phyloP scores from a whole-genome alignment of 2,329 filamentous ascomycete species.

The Aspergillus cejpii region DNA sequence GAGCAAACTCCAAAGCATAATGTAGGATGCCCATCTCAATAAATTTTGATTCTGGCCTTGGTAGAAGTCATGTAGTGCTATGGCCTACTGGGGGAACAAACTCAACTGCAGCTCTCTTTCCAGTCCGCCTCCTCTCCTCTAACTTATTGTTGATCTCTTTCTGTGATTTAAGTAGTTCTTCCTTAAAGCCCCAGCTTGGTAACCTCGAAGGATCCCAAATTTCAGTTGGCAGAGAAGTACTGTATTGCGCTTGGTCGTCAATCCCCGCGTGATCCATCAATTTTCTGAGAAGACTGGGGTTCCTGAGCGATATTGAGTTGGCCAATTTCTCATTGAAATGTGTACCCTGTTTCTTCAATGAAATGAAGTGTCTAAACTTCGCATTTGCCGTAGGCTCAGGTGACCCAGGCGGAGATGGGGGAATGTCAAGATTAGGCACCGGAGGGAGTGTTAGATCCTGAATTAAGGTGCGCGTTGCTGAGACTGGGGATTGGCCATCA shows the following conservation, averaged over 20 bases:
- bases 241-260: conserved; percentile 48
- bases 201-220: conserved; percentile 38
- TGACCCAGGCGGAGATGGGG: conserved; percentile 43
- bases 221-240: conserved; percentile 42
- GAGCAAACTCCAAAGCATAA: no score
- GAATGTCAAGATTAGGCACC: conserved; percentile 41
- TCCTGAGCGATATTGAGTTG: conserved; percentile 51
- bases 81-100: conserved; percentile 31
- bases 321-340: conserved; percentile 60
- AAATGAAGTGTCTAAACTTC: conserved; percentile 56
- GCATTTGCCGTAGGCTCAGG: conserved; percentile 43
- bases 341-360: conserved; percentile 54
- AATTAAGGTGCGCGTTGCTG: conserved; percentile 44
- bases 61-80: conserved; percentile 3
- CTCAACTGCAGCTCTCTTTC: conserved; percentile 35
- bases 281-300: conserved; percentile 52
- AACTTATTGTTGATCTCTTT: conserved; percentile 31
- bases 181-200: conserved; percentile 43
- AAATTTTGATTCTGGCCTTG: no score
- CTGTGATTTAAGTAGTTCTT: conserved; percentile 41
- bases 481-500: conserved; percentile 38
- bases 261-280: conserved; percentile 55
- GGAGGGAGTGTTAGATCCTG: conserved; percentile 52
- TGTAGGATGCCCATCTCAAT: no score
- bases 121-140: conserved; percentile 31